These are phyloP conservation scores for Cryptococcus sp. DNA, from an alignment of 1,284 basidiomycete genomes.

Conservation along the genomic window DNA sequence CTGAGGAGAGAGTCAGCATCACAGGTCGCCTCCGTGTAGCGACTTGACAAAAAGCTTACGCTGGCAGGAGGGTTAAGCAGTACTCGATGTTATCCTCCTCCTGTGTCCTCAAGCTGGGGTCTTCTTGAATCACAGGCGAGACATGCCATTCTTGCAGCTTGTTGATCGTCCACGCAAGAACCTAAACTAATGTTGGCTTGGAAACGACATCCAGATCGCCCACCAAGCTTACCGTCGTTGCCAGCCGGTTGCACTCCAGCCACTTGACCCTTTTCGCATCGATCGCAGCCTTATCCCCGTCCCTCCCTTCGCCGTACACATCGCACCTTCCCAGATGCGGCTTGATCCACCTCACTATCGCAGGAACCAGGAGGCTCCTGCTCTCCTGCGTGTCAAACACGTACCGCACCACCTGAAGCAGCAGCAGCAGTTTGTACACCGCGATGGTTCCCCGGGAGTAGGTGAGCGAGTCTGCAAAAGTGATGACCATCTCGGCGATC, in stretches of 20 bases:
- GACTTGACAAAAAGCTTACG: conserved; percentile 52
- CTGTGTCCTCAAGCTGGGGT: conserved; percentile 63
- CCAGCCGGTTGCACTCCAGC: conserved; percentile 81
- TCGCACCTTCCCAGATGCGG: conserved; percentile 92
- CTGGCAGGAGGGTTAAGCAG: conserved; percentile 78
- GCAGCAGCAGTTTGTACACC: conserved; percentile 90
- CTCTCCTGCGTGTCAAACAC: conserved; percentile 82
- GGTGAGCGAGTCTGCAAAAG: conserved; percentile 79
- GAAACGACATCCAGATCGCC: neutral
- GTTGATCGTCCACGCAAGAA: conserved; percentile 86
- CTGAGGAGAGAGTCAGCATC: conserved; percentile 46
- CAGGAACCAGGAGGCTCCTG: conserved; percentile 77
- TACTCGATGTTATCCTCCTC: conserved; percentile 94
- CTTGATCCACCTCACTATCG: conserved; percentile 88
- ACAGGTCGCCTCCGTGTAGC: neutral
- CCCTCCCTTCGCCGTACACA: conserved; percentile 21
- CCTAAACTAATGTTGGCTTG: conserved; percentile 52
- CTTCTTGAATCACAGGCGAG: conserved; percentile 61
- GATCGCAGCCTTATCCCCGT: conserved; percentile 47
- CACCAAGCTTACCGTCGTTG: conserved; percentile 39
- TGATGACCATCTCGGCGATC: conserved; percentile 75
- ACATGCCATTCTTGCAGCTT: conserved; percentile 78
- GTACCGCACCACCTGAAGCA: conserved; percentile 83
- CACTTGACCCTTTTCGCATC: conserved; percentile 78
- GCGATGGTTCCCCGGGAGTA: conserved; percentile 77